phyloP scores from a whole-genome alignment of 192 early-diverging fungal genomes.

The Mortierella hygrophila region DNA sequence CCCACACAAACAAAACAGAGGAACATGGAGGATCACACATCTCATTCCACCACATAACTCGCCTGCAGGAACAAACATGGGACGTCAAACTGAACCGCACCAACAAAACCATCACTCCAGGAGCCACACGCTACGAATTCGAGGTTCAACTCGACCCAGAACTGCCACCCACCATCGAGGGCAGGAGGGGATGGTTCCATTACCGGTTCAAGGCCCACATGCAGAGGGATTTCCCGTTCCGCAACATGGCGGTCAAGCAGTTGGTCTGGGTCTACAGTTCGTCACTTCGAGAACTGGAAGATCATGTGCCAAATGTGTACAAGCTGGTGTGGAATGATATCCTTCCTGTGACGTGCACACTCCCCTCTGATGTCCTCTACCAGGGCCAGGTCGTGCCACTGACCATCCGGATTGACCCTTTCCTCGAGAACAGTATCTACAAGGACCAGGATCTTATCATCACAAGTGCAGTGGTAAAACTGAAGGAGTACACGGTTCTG shows the following conservation, averaged over 20 bases:
- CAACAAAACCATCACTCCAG: conserved; percentile 31
- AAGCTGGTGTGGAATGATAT: conserved; percentile 27
- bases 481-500: conserved; percentile 43
- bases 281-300: neutral
- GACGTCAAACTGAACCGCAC: conserved; percentile 27
- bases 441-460: conserved; percentile 25
- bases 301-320: conserved; percentile 14
- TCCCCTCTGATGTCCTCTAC: conserved; percentile 33
- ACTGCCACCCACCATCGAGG: conserved; percentile 32
- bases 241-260: conserved; percentile 46
- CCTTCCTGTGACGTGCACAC: conserved; percentile 21
- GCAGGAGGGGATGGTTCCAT: conserved; percentile 40
- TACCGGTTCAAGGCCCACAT: conserved; percentile 44
- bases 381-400: conserved; percentile 38
- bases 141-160: conserved; percentile 25
- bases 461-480: conserved; percentile 18
- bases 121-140: conserved; percentile 36
- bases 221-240: conserved; percentile 32
- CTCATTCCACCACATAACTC: neutral
- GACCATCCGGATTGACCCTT: conserved; percentile 25
- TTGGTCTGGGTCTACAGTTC: conserved; percentile 48
- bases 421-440: conserved; percentile 6
- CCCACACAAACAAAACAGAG: conserved; percentile 9
- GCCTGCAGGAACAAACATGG: conserved; percentile 32
- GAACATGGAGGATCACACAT: conserved; percentile 13